These are phyloP conservation scores for Knoxdaviesia capensis DNA, from an alignment of 2,329 filamentous ascomycete genomes.

Conservation along the genomic window DNA sequence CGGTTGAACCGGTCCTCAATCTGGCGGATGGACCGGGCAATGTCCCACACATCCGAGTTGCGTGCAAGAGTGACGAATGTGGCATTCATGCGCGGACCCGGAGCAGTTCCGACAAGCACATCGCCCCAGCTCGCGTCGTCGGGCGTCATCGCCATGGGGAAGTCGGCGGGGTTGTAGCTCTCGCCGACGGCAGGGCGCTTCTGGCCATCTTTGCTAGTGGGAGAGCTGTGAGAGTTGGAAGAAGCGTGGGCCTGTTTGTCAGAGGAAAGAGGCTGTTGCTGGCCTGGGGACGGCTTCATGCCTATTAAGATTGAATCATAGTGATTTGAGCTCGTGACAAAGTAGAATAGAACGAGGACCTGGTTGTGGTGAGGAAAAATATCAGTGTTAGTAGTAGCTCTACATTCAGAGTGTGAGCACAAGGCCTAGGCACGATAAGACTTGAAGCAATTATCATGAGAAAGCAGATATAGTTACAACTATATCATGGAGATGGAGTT, in stretches of 20 bases:
- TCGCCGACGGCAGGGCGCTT: conserved; percentile 10
- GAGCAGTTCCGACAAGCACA: conserved; percentile 25
- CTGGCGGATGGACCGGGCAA: conserved; percentile 84
- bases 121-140: conserved; percentile 31
- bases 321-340: conserved; percentile 44
- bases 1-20: conserved; percentile 97
- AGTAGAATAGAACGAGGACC: conserved; percentile 59
- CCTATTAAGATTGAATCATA: conserved; percentile 11
- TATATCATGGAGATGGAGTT: conserved; percentile 5
- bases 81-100: conserved; percentile 73
- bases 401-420: no score
- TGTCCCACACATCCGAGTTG: conserved; percentile 91
- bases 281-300: conserved; percentile 8
- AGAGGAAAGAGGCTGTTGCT: conserved; percentile 1
- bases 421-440: no score
- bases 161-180: conserved; percentile 18
- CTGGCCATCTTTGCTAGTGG: conserved; percentile 4
- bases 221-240: conserved; percentile 5
- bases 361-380: conserved; percentile 9
- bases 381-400: no score
- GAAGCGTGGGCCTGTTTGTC: conserved; percentile 10
- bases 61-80: conserved; percentile 93
- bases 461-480: conserved; percentile 6
- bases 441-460: background rate
- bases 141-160: conserved; percentile 30